phyloP scores from a whole-genome alignment of 2,329 filamentous ascomycete genomes.

The Colletotrichum sp. region DNA sequence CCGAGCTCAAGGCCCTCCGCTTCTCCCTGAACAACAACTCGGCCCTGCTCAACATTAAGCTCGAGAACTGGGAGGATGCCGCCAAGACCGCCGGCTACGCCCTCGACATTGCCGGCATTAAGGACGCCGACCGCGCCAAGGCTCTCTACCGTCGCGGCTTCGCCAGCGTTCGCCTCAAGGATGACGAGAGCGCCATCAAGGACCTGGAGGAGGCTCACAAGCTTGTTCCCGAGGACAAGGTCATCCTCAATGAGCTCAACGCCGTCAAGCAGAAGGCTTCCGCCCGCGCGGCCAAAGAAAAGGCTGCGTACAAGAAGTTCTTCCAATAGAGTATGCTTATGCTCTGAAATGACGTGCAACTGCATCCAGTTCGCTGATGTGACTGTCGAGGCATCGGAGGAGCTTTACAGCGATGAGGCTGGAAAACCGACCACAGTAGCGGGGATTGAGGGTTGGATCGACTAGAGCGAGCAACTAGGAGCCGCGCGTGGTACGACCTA shows the following conservation, averaged over 20 bases:
- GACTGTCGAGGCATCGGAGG: background rate
- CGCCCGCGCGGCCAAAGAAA: conserved; percentile 83
- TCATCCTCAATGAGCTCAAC: conserved; percentile 75
- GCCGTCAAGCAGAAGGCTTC: conserved; percentile 78
- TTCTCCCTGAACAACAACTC: conserved; percentile 90
- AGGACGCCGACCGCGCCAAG: conserved; percentile 85
- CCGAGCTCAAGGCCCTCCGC: conserved; percentile 71
- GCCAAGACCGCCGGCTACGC: conserved; percentile 74
- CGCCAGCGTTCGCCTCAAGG: conserved; percentile 78
- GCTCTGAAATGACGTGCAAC: background rate
- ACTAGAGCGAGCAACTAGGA: background rate
- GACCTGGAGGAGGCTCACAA: conserved; percentile 78
- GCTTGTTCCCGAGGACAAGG: conserved; percentile 76
- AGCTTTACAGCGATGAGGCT: background rate
- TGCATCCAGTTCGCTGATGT: background rate
- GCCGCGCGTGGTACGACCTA: background rate
- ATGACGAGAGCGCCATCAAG: conserved; percentile 80
- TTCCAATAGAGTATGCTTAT: conserved; percentile 59
- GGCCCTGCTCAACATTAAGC: conserved; percentile 84
- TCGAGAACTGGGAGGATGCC: conserved; percentile 73
- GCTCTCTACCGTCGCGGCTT: conserved; percentile 83
- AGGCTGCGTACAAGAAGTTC: conserved; percentile 91
- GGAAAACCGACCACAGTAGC: background rate
- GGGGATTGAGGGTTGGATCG: background rate
- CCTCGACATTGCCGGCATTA: conserved; percentile 68